Evolutionary conservation across 2,329 filamentous ascomycete species (phyloP).

Genomic region (Fusarium bulbicola): DNA sequence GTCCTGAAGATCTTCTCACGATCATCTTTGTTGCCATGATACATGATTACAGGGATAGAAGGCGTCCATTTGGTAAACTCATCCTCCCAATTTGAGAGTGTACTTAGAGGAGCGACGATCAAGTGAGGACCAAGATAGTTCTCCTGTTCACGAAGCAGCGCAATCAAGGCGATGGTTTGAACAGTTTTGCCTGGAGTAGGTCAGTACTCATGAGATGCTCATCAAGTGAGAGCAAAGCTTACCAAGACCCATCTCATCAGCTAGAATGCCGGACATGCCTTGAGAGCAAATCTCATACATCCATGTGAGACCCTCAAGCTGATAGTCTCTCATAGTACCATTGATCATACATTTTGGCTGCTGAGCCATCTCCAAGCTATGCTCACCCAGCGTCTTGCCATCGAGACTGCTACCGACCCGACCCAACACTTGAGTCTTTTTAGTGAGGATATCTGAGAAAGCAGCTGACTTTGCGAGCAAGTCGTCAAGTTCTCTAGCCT

Average conservation of each 20-base stretch:
- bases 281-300: constrained; percentile 84
- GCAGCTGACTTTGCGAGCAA: constrained; percentile 67
- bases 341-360: constrained; percentile 88
- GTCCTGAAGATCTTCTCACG: constrained; percentile 79
- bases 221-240: constrained; percentile 20
- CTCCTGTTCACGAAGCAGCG: constrained; percentile 86
- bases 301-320: constrained; percentile 95
- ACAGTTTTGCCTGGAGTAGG: constrained; percentile 78
- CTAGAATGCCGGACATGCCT: constrained; percentile 88
- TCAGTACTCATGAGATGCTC: constrained; percentile 1
- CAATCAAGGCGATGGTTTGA: constrained; percentile 88
- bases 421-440: constrained; percentile 70
- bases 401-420: constrained; percentile 69
- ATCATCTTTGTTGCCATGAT: constrained; percentile 84
- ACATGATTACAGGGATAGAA: constrained; percentile 85
- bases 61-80: constrained; percentile 94
- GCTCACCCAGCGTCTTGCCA: constrained; percentile 67
- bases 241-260: constrained; percentile 92
- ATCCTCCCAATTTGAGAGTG: constrained; percentile 93
- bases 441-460: constrained; percentile 70
- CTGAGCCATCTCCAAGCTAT: constrained; percentile 79
- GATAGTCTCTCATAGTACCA: constrained; percentile 92
- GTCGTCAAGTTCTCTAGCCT: constrained; percentile 67
- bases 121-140: constrained; percentile 86
- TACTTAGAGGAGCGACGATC: constrained; percentile 90